Percentiles rank a stretch among this genome's conserved stretches.
These are phyloP conservation scores for Pisolithus tinctorius DNA, from an alignment of 768 basidiomycete species.

Conservation along the genomic window DNA sequence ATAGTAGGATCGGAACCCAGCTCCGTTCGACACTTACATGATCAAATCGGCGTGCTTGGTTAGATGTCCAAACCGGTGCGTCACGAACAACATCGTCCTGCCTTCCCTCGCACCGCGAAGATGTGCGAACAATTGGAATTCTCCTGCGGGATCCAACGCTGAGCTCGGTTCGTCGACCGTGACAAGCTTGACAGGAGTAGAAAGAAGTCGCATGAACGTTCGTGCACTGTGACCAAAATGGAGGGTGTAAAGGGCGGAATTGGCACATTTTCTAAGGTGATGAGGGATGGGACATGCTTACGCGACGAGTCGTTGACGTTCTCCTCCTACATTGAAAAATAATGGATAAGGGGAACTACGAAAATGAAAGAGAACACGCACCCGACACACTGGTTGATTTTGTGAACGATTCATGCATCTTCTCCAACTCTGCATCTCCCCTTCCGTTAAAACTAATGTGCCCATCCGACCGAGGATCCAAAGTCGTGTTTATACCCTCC, in stretches of 20 bases:
- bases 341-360: neutral
- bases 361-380: neutral
- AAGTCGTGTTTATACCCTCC: constrained; percentile 32
- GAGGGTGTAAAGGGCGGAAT: neutral
- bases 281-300: neutral
- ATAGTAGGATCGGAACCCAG: neutral
- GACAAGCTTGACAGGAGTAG: constrained; percentile 23
- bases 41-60: constrained; percentile 32
- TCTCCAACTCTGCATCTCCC: constrained; percentile 9
- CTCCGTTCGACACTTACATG: constrained; percentile 19
- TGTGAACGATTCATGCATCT: constrained; percentile 13
- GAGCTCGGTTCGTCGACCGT: constrained; percentile 34
- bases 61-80: constrained; percentile 34
- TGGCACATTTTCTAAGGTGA: neutral
- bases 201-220: constrained; percentile 35
- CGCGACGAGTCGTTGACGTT: constrained; percentile 27
- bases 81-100: constrained; percentile 35
- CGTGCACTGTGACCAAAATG: constrained; percentile 21
- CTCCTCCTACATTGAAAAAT: constrained; percentile 16
- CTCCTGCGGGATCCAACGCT: constrained; percentile 31
- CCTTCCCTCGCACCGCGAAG: constrained; percentile 22
- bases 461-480: constrained; percentile 26
- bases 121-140: constrained; percentile 26
- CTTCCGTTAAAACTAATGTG: constrained; percentile 21
- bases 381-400: constrained; percentile 21